Conservation (phyloP, 2,329 filamentous ascomycete genomes). For the Chrysoporthe puriensis region DNA sequence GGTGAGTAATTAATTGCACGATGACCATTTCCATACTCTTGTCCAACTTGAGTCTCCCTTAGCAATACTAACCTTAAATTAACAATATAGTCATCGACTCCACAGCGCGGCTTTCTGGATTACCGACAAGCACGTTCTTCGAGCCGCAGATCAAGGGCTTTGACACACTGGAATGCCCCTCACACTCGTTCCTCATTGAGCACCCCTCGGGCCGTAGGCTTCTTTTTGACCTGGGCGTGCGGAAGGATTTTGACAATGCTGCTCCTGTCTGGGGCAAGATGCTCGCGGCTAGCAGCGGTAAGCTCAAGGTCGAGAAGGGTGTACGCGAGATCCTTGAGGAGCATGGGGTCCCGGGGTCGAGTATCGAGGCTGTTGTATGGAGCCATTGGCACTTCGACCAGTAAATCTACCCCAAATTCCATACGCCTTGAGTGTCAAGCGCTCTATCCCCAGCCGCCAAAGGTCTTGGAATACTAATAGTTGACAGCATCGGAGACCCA, state of each 20-base stretch:
- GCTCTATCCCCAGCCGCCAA: too few species aligned
- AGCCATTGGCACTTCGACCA: constrained; percentile 39
- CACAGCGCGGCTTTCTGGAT: constrained; percentile 12
- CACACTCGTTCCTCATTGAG: constrained; percentile 52
- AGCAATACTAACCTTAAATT: neutral
- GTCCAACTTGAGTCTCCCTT: neutral
- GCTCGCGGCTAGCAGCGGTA: constrained; percentile 10
- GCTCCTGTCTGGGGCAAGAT: constrained; percentile 26
- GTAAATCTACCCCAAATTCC: neutral
- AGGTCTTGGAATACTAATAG: neutral
- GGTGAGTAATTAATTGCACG: constrained; percentile 6
- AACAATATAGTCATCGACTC: constrained; percentile 20
- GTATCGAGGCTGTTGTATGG: constrained; percentile 35
- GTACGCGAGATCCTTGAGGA: constrained; percentile 46
- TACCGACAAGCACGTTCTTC: constrained; percentile 13
- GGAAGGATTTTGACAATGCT: constrained; percentile 49
- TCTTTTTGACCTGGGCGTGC: constrained; percentile 42
- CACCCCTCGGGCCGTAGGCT: constrained; percentile 40
- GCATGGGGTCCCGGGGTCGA: constrained; percentile 33
- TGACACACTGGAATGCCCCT: constrained; percentile 42
- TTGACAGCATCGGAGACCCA: constrained; percentile 32
- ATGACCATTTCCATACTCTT: neutral
- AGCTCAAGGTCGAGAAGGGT: constrained; percentile 45
- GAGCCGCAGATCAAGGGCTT: constrained; percentile 40
- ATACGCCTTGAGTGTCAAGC: too few species aligned